Percentiles rank a stretch among this genome's conserved stretches.
Conservation (phyloP, 164 flowering plant species). For the Cinnamomum chago region DNA sequence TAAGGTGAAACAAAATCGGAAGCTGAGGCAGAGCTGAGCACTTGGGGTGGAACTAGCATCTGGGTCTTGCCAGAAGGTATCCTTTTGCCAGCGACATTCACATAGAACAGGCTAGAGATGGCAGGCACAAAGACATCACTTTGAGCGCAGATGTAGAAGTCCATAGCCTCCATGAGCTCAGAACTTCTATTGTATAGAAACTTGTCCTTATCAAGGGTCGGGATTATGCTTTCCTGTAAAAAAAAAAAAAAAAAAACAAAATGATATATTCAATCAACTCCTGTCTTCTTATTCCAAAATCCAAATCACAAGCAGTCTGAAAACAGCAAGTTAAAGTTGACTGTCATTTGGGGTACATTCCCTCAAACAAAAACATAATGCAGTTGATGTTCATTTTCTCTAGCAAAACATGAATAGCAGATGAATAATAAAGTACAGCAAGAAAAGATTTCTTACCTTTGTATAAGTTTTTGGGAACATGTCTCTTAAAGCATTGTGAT, state of each 20-base stretch:
- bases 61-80: constrained; percentile 63
- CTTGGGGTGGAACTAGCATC: constrained; percentile 62
- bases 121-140: constrained; percentile 95
- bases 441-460: constrained; percentile 46
- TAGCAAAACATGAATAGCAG: neutral
- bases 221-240: constrained; percentile 79
- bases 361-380: too few relatives aligned
- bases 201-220: constrained; percentile 59
- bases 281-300: too few relatives aligned
- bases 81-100: constrained; percentile 79
- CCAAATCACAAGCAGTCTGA: too few relatives aligned
- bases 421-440: neutral
- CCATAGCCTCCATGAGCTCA: constrained; percentile 68
- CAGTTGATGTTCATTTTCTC: too few relatives aligned
- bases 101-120: constrained; percentile 81
- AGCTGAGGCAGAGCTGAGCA: constrained; percentile 46
- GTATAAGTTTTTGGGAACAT: constrained; percentile 81
- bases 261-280: neutral
- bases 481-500: constrained; percentile 67
- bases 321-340: too few relatives aligned
- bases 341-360: too few relatives aligned
- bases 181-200: constrained; percentile 43
- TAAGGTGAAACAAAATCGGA: constrained; percentile 54
- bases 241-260: too few relatives aligned
- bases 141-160: constrained; percentile 73